Conservation (phyloP, 2,329 filamentous ascomycete species). For the Pyrenophora graminea region DNA sequence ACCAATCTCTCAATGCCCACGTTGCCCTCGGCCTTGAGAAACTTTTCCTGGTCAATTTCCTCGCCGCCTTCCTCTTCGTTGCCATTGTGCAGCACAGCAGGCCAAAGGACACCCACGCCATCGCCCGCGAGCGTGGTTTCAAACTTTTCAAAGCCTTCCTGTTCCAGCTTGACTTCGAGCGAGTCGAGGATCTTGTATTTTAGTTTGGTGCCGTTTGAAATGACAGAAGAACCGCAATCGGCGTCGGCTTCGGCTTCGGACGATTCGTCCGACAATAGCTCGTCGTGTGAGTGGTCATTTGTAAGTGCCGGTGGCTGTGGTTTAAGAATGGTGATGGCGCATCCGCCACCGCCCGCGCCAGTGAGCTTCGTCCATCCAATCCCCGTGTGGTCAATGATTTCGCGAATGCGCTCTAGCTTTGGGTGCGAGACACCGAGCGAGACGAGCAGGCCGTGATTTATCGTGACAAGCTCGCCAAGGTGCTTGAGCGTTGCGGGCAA, state of each 20-base stretch:
- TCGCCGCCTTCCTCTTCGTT: conserved; percentile 81
- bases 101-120: conserved; percentile 92
- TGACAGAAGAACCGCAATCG: conserved; percentile 36
- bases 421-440: conserved; percentile 94
- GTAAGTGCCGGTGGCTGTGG: conserved; percentile 56
- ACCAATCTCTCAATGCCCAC: conserved; percentile 87
- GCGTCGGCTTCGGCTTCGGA: conserved; percentile 32
- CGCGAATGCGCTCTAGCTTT: conserved; percentile 85
- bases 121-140: conserved; percentile 90
- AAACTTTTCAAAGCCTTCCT: conserved; percentile 76
- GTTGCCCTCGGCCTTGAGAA: conserved; percentile 80
- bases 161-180: conserved; percentile 64
- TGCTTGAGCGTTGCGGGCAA: conserved; percentile 68
- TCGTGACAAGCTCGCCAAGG: conserved; percentile 84
- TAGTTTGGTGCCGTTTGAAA: conserved; percentile 39
- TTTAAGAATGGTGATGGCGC: conserved; percentile 87
- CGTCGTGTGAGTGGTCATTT: conserved; percentile 50
- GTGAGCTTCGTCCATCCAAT: conserved; percentile 98
- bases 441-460: conserved; percentile 93
- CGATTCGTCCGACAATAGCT: conserved; percentile 29
- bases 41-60: conserved; percentile 89
- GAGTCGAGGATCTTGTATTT: conserved; percentile 55
- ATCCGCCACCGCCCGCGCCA: conserved; percentile 91
- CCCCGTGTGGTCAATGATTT: conserved; percentile 78
- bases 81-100: conserved; percentile 85